A percentile compares a stretch with the other conserved stretches of the same genome.
These are phyloP conservation scores for Lachancea mirantina DNA, from an alignment of 805 yeast genomes.

Conservation along the genomic window DNA sequence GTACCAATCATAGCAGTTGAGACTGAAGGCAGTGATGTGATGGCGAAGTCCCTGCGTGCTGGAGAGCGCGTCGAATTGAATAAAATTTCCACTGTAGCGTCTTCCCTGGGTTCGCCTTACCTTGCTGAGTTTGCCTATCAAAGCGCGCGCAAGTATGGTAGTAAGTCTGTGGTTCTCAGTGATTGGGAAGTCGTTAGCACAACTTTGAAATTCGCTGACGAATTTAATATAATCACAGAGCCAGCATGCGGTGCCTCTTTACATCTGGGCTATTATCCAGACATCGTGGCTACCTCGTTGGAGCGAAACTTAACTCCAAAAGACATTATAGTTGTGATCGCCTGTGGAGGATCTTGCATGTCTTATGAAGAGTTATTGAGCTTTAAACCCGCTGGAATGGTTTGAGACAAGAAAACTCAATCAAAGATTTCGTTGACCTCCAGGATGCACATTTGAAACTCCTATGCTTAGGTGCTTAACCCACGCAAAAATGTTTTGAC, in stretches of 20 bases:
- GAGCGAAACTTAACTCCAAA: conserved; percentile 29
- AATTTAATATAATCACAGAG: conserved; percentile 49
- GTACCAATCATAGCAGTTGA: conserved; percentile 46
- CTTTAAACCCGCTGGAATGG: too few relatives aligned
- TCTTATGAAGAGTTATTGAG: background rate
- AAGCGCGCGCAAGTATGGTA: conserved; percentile 35
- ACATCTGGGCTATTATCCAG: conserved; percentile 40
- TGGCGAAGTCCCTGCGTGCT: conserved; percentile 43
- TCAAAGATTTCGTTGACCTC: too few relatives aligned
- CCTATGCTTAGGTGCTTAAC: too few relatives aligned
- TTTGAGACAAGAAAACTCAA: too few relatives aligned
- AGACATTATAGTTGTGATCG: conserved; percentile 46
- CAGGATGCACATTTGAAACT: too few relatives aligned
- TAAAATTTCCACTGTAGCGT: conserved; percentile 49
- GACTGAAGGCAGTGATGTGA: conserved; percentile 56
- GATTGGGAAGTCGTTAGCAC: conserved; percentile 53
- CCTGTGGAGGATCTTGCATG: conserved; percentile 48
- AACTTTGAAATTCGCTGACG: conserved; percentile 42
- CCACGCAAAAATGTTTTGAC: too few relatives aligned
- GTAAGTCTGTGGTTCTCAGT: conserved; percentile 38
- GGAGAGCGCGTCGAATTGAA: conserved; percentile 39
- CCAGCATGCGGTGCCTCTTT: conserved; percentile 73
- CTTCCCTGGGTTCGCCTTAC: conserved; percentile 55
- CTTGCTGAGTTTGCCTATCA: conserved; percentile 46
- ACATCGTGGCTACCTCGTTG: conserved; percentile 12